These are phyloP conservation scores for Septoria petroselini DNA, from an alignment of 2,329 filamentous ascomycete species.

Conservation along the genomic window DNA sequence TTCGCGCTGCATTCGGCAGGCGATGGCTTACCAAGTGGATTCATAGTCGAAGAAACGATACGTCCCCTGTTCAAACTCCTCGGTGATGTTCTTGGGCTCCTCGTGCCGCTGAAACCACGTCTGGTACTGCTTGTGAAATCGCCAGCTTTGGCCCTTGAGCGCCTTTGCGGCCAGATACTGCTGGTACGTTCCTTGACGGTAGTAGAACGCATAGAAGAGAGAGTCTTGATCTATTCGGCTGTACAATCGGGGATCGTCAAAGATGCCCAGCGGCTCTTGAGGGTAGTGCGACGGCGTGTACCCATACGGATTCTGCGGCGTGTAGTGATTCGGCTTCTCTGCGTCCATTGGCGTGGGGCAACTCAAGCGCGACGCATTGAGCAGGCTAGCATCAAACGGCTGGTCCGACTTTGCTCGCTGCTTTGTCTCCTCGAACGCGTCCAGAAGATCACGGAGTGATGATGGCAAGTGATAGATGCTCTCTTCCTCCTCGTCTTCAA, in stretches of 20 bases:
- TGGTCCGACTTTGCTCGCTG: conserved; percentile 61
- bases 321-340: conserved; percentile 79
- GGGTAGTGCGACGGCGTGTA: conserved; percentile 80
- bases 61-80: conserved; percentile 97
- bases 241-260: conserved; percentile 87
- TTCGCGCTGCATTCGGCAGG: conserved; percentile 12
- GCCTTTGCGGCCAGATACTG: conserved; percentile 94
- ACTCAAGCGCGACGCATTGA: conserved; percentile 69
- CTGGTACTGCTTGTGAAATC: conserved; percentile 99
- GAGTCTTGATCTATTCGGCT: conserved; percentile 89
- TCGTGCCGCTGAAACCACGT: conserved; percentile 99
- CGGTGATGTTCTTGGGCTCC: conserved; percentile 96
- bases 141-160: conserved; percentile 97
- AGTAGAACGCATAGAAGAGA: conserved; percentile 98
- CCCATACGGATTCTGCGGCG: conserved; percentile 73
- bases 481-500: conserved; percentile 53
- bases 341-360: conserved; percentile 75
- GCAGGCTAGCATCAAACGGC: conserved; percentile 66
- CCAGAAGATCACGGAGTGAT: conserved; percentile 82
- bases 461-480: conserved; percentile 90
- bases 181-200: conserved; percentile 92
- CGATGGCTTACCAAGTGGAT: conserved; percentile 78
- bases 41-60: conserved; percentile 99
- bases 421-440: conserved; percentile 83
- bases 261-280: conserved; percentile 84